Evolutionary conservation across 805 yeast species (phyloP).

Genomic region (Hanseniaspora osmophila): DNA sequence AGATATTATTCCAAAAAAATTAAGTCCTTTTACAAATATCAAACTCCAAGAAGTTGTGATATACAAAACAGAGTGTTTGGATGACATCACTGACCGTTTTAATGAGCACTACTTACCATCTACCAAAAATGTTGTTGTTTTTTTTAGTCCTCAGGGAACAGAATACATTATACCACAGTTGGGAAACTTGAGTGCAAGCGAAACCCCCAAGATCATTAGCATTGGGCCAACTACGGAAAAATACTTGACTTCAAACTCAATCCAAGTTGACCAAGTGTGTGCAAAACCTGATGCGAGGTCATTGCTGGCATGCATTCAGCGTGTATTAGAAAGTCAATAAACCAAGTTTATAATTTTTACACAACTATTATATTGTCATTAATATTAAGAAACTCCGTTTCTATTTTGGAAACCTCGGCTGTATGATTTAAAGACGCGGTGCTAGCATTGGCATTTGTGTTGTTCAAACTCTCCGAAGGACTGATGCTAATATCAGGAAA

Average conservation of each 20-base stretch:
- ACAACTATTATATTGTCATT: conserved; percentile 3
- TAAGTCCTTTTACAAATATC: conserved; percentile 24
- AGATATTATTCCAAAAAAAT: conserved; percentile 60
- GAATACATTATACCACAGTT: conserved; percentile 33
- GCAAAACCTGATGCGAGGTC: conserved; percentile 56
- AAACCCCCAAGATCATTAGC: conserved; percentile 40
- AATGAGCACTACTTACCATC: conserved; percentile 5
- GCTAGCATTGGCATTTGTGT: not conserved
- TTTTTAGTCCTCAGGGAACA: conserved; percentile 88
- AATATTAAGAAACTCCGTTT: conserved; percentile 3
- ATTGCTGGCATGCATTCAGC: conserved; percentile 27
- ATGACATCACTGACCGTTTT: conserved; percentile 32
- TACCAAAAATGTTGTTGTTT: conserved; percentile 50
- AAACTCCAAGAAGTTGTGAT: conserved; percentile 40
- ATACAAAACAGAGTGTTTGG: conserved; percentile 47
- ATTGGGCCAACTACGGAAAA: conserved; percentile 87
- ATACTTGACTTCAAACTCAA: conserved; percentile 37
- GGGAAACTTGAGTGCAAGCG: conserved; percentile 23
- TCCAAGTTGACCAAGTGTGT: conserved; percentile 52
- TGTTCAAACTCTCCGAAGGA: too few relatives aligned
- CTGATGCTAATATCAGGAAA: conserved; percentile 35
- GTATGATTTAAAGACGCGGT: not conserved
- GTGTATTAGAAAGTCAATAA: not conserved
- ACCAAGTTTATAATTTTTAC: not conserved
- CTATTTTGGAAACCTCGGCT: not conserved